Base-by-base conservation (phyloP, 345 rosid species). In the Eucalyptus cloeziana region DNA sequence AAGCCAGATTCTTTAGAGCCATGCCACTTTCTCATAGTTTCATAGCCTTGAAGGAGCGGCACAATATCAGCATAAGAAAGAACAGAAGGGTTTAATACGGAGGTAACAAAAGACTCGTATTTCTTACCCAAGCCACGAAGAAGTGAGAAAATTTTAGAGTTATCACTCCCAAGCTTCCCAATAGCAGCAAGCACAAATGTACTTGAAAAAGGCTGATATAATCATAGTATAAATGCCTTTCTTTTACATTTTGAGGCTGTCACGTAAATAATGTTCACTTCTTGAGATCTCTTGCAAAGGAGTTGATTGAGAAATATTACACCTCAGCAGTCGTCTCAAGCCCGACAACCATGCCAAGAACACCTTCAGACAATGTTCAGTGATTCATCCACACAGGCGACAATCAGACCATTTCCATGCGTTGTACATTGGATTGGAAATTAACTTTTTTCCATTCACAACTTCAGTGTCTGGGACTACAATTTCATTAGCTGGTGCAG, bases 341-440 rank as follows among this genome's bases (percentile, higher is more conserved):
- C 43, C 80, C 13, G 6, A 69, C 44, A 33, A 69, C 13, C 80
- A 31, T 69, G 43, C 44, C 44, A 17, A 31, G 44, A 69, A 69
- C 80, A 31, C 44, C 80, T 69, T 33, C 43, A 3, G 43, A 69
- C 24, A 31, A 69, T 69, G 80, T 69, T 69, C 44, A 33, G 44
- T 33, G 80, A 69, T 31, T 31, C 44, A 69, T 31, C 43, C 44
- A 33, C 80, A 7, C 24, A 31, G 80, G 80, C 10, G 44, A 69
- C 80, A 17, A 69, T 69, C 80, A 69, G 24, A 69, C 44, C 43
- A 7, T 69, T 69, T 69, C 45, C 81, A 71, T 69, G 43, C 25
- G 1, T 17, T 37, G 44, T 33, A 10, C 44, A 9, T 10, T 33
- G 81, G 44, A 71, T 19, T 33, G 0, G 13, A 0, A 33, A 9